Percentiles rank a stretch among this genome's conserved stretches.
Evolutionary conservation across 2,329 filamentous ascomycete genomes (phyloP).

Genomic region (Chaetoscypha palmicola): DNA sequence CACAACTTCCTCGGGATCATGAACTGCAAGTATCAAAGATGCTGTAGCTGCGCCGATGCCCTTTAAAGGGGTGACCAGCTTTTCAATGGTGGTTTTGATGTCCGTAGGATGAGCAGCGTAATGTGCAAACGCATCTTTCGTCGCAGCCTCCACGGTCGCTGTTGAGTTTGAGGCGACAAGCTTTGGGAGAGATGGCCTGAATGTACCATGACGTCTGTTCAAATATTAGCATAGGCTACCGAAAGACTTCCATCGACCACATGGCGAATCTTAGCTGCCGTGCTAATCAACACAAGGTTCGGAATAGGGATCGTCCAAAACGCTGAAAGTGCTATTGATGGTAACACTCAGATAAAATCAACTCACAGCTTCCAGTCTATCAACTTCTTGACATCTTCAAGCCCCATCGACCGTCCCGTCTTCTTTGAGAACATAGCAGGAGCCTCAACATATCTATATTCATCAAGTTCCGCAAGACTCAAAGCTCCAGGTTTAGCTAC

Average conservation of each 20-base stretch:
- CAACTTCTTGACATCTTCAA: slow-evolving; percentile 51
- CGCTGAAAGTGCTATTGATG: too few species aligned
- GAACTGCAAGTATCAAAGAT: slow-evolving; percentile 62
- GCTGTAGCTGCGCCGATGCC: slow-evolving; percentile 77
- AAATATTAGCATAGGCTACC: not conserved
- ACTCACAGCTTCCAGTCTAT: slow-evolving; percentile 67
- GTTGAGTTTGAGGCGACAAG: slow-evolving; percentile 49
- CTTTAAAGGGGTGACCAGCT: slow-evolving; percentile 50
- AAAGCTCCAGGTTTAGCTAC: slow-evolving; percentile 22
- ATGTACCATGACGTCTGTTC: slow-evolving; percentile 47
- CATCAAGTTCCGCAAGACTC: slow-evolving; percentile 48
- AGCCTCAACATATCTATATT: slow-evolving; percentile 51
- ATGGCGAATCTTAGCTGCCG: not conserved
- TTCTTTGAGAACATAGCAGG: slow-evolving; percentile 38
- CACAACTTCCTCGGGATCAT: slow-evolving; percentile 50
- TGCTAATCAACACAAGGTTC: too few species aligned
- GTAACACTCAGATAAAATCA: too few species aligned
- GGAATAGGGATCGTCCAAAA: slow-evolving; percentile 4
- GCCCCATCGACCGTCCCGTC: slow-evolving; percentile 38
- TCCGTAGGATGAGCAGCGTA: slow-evolving; percentile 36
- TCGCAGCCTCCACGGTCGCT: slow-evolving; percentile 39
- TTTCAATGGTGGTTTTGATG: slow-evolving; percentile 40
- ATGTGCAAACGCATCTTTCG: slow-evolving; percentile 43
- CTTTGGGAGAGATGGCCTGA: slow-evolving; percentile 53
- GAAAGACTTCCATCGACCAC: not conserved